A percentile compares a stretch with the other conserved stretches of the same genome.
These are phyloP conservation scores for Aurifilum marmelostoma DNA, from an alignment of 2,329 filamentous ascomycete species.

Conservation along the genomic window DNA sequence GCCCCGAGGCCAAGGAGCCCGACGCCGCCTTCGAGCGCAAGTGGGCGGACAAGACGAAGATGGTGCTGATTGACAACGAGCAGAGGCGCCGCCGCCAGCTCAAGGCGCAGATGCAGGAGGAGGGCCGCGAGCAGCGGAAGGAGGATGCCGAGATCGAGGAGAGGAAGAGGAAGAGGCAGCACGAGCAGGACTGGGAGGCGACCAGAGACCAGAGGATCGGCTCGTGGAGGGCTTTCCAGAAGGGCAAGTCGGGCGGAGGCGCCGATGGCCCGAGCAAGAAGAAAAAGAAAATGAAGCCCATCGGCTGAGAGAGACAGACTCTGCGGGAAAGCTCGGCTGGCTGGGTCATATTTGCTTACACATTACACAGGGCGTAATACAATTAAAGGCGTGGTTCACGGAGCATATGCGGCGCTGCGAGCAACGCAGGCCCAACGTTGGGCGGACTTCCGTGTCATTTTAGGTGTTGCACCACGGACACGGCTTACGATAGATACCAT, in stretches of 20 bases:
- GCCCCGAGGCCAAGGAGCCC: constrained; percentile 80
- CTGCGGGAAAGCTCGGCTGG: neutral
- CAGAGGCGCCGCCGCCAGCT: constrained; percentile 79
- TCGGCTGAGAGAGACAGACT: constrained; percentile 48
- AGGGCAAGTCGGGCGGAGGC: constrained; percentile 61
- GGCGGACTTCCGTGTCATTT: constrained; percentile 11
- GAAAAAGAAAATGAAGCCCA: constrained; percentile 72
- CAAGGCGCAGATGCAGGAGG: constrained; percentile 95
- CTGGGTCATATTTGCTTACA: constrained; percentile 18
- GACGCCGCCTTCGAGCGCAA: constrained; percentile 70
- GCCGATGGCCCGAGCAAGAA: constrained; percentile 52
- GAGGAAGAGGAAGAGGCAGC: constrained; percentile 84
- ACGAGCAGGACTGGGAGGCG: constrained; percentile 94
- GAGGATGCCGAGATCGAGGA: constrained; percentile 83
- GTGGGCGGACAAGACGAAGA: constrained; percentile 89
- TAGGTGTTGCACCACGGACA: neutral
- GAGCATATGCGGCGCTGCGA: neutral
- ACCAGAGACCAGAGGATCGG: constrained; percentile 88
- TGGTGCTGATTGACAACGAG: constrained; percentile 92
- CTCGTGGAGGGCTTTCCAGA: constrained; percentile 92
- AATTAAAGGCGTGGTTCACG: neutral
- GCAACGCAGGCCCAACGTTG: neutral
- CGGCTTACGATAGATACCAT: neutral
- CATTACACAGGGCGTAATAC: neutral
- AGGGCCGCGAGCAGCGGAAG: constrained; percentile 84